These are phyloP conservation scores for Xylariales sp. DNA, from an alignment of 2,329 filamentous ascomycete genomes.

Conservation along the genomic window DNA sequence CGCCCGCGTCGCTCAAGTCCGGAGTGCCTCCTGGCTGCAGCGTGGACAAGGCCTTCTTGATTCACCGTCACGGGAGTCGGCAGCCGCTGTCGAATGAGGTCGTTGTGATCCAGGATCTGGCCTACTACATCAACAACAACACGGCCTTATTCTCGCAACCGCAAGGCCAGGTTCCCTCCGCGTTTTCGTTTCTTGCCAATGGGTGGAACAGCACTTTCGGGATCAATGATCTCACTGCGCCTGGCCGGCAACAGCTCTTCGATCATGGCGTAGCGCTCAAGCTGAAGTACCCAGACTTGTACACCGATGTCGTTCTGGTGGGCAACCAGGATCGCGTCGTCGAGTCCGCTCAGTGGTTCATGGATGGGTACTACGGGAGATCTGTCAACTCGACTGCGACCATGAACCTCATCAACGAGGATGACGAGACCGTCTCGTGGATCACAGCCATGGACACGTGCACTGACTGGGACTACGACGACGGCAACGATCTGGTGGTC, in stretches of 20 bases:
- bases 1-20: conserved; percentile 10
- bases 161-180: conserved; percentile 8
- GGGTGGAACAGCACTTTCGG: conserved; percentile 16
- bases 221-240: conserved; percentile 13
- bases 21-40: conserved; percentile 16
- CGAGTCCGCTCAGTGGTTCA: conserved; percentile 16
- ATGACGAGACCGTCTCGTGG: conserved; percentile 14
- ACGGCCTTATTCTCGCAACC: conserved; percentile 13
- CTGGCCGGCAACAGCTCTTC: conserved; percentile 15
- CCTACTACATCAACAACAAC: conserved; percentile 14
- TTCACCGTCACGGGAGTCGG: conserved; percentile 17
- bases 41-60: conserved; percentile 13
- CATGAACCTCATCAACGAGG: conserved; percentile 9
- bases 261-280: conserved; percentile 16
- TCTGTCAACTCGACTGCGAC: conserved; percentile 11
- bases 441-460: conserved; percentile 17
- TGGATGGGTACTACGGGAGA: conserved; percentile 17
- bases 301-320: conserved; percentile 12
- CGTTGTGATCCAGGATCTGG: conserved; percentile 11
- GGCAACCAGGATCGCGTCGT: conserved; percentile 16
- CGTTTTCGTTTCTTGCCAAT: conserved; percentile 11
- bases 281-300: conserved; percentile 12
- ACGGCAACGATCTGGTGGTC: conserved; percentile 7
- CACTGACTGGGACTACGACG: conserved; percentile 10
- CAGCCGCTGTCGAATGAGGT: conserved; percentile 15